Conservation (phyloP, 1,284 basidiomycete species). For the Apiotrichum domesticum region DNA sequence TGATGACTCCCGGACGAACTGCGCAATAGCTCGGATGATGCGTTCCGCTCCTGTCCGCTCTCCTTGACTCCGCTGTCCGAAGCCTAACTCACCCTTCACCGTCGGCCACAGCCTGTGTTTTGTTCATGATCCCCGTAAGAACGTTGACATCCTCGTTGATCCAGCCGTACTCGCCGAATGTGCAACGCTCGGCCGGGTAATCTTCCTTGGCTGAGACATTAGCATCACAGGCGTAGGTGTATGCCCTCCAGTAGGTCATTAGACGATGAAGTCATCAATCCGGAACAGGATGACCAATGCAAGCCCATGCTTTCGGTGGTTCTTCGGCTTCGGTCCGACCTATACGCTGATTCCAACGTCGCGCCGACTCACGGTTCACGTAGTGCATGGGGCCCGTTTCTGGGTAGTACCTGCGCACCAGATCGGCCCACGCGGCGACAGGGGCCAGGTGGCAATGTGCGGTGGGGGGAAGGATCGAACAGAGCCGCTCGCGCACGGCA, state of each 20-base stretch:
- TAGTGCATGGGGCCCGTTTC: constrained; percentile 51
- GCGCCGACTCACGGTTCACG: constrained; percentile 40
- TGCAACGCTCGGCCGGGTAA: constrained; percentile 66
- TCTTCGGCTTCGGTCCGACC: too few relatives aligned
- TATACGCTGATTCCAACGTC: too few relatives aligned
- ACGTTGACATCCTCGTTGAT: constrained; percentile 61
- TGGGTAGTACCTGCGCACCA: constrained; percentile 50
- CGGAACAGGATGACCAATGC: too few relatives aligned
- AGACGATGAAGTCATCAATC: not conserved
- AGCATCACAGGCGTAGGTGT: too few relatives aligned
- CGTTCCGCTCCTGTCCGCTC: too few relatives aligned
- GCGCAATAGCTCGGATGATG: too few relatives aligned
- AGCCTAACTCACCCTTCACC: constrained; percentile 30
- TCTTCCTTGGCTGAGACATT: constrained; percentile 50
- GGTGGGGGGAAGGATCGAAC: constrained; percentile 57
- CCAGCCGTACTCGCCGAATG: constrained; percentile 74
- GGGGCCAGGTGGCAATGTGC: constrained; percentile 67
- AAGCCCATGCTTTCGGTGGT: too few relatives aligned
- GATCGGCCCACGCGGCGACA: constrained; percentile 82
- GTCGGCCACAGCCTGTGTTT: constrained; percentile 50
- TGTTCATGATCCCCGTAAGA: constrained; percentile 66
- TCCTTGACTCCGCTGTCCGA: too few relatives aligned
- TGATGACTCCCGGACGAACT: too few relatives aligned
- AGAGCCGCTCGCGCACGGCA: constrained; percentile 61
- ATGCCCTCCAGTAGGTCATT: not conserved